Conservation (phyloP, 148 eudicot species). For the Rheum nobile region DNA sequence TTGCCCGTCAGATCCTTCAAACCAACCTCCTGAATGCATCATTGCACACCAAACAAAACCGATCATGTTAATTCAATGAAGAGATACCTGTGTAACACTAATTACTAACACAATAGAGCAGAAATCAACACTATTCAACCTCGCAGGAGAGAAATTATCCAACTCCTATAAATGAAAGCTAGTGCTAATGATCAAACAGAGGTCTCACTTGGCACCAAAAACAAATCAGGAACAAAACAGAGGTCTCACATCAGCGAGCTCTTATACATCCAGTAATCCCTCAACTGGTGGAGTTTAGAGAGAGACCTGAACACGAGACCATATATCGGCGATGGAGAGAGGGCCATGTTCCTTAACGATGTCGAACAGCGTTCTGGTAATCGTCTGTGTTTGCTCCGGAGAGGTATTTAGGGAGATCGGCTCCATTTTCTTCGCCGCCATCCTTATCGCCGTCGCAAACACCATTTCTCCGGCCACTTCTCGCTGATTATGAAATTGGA, state of each 20-base stretch:
- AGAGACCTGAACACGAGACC: conserved; percentile 64
- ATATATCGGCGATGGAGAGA: conserved; percentile 65
- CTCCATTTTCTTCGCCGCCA: conserved; percentile 64
- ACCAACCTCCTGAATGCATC: conserved; percentile 11
- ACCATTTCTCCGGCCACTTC: conserved; percentile 17
- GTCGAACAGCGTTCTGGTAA: conserved; percentile 67
- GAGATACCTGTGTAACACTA: background rate
- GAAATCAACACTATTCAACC: background rate
- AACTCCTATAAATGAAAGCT: background rate
- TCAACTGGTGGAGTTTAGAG: background rate
- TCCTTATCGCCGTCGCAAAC: conserved; percentile 44
- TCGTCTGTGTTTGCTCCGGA: conserved; percentile 83
- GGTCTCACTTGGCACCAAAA: background rate
- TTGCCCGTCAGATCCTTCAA: conserved; percentile 12
- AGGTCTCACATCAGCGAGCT: background rate
- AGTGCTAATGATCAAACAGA: background rate
- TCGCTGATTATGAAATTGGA: background rate
- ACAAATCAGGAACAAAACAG: background rate
- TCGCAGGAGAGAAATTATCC: background rate
- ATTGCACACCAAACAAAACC: background rate
- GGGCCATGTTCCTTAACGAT: conserved; percentile 87
- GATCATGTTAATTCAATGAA: background rate
- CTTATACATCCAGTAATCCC: background rate
- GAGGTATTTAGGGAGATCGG: conserved; percentile 55
- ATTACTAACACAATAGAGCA: background rate